Base-by-base conservation (phyloP, 2,329 filamentous ascomycete genomes). In the Phaeosphaeria sp. region DNA sequence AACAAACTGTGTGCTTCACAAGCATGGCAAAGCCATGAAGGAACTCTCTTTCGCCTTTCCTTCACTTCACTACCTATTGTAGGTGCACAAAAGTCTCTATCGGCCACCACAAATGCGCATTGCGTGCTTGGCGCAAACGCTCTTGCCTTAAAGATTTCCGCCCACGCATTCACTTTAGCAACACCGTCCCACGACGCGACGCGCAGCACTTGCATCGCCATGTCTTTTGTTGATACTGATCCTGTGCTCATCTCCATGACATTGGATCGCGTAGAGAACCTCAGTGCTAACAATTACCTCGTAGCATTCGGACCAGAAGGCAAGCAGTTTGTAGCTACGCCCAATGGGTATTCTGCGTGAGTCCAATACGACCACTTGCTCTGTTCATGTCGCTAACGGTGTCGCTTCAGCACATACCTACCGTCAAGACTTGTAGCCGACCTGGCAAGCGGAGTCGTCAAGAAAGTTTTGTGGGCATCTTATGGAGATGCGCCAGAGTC, bases 321-420 rank as follows among this genome's bases (percentile, higher is more conserved):
- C 36, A 52, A 58, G 44, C 65, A 69, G 27, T 71, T 75, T 21
- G 61, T 63, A 23, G 71, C 56, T 25, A 73, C 68, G 2, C 67
- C 68, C 5, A 67, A 68, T 18, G 73, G 70, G 7, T 76, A 69
- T 52, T 60, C 56, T 7, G 63, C 63, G 71, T 74, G 56, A 58
- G 65, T 59, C 1, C 6, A 5, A 42, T 23, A 6, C 21, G 9
- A 20, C 13, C 10, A 13, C 15, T 15, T 20, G 6, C 6, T 13
- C 5, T 44, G 13, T 23, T 25, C 20, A 25, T 23, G 27, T 17
- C 17, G 33, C 59, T 64, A 17, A 67, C 15, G 17, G 42, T 6
- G 2, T 21, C n/a, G 15, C 6, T 22, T 10, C 20, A 73, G 72
- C 5, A 59, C 52, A 1, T 54, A 69, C n/a, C 43, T 75, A 13